Evolutionary conservation across 768 basidiomycete species (phyloP), one percentile per base, ranked within the genome.

Genomic region (Xerocomus potaroensis): DNA sequence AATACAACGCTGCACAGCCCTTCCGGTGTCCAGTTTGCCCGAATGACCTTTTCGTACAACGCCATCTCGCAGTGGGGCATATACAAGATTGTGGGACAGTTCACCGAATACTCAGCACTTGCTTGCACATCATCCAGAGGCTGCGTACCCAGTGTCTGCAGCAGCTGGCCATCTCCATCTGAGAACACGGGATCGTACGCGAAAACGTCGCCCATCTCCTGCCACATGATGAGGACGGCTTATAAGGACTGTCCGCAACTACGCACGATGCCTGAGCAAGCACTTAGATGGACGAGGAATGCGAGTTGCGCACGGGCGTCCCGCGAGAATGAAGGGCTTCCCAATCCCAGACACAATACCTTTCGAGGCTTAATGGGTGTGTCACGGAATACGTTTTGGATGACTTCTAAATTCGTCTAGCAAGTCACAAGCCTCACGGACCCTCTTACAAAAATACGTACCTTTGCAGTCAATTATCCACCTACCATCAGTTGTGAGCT

Each of bases 61-160:
- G 73, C 74, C 63, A 84, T 59, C 58, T 86, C 84, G 61, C 87
- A 88, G 63, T 89, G 87, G 18, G 85, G 87, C 84, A 88, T 87
- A 67, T 79, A 87, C 44, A 82, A 69, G 45, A 90, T 69, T 38
- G 84, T 86, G 52, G 81, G 79, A 45, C 53, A 41, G 22, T 54
- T 50, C 38, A 69, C 29, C 14, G 48, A 45, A 47, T 73, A 62
- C 43, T 60, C 61, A 19, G 63, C 64, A 21, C 79, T 62, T 74
- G 72, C 83, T 62, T 70, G 77, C 59, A 78, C 72, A 59, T 75
- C 69, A 49, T 70, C 54, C 50, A 69, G 59, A 44, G 63, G 59
- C 44, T 48, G 53, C 58, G 76, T 61, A 9, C 65, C 64, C 50
- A 69, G 60, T 43, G 53, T 55, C 37, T 58, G 60, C 43, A 89